Percentiles rank a stretch among this genome's conserved stretches.
Evolutionary conservation across 2,329 filamentous ascomycete genomes (phyloP).

Genomic region (Myriosclerotinia curreyana): DNA sequence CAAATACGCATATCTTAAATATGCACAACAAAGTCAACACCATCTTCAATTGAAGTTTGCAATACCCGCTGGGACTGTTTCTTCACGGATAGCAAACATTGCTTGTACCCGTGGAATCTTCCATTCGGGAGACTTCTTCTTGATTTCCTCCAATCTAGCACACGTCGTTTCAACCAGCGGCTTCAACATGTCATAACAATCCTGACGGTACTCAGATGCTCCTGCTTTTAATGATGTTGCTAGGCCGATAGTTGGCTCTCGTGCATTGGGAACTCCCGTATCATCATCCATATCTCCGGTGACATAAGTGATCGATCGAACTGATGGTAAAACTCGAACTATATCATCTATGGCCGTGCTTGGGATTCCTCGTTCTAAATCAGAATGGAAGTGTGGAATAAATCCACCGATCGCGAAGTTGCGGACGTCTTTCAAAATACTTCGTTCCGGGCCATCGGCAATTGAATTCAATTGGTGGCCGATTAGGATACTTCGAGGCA

Average conservation of each 20-base stretch:
- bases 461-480: neutral
- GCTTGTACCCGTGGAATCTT: neutral
- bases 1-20: neutral
- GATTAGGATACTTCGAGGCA: neutral
- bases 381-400: too few species aligned
- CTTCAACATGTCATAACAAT: neutral
- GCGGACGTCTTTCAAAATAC: slow-evolving; percentile 5
- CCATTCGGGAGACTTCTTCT: neutral
- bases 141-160: neutral
- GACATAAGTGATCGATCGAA: slow-evolving; percentile 4
- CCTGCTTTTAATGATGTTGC: neutral
- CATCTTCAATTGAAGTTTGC: neutral
- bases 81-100: neutral
- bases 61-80: neutral
- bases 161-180: neutral
- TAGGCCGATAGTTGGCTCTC: too few species aligned
- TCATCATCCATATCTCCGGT: neutral
- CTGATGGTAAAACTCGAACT: neutral
- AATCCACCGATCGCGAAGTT: slow-evolving; percentile 1
- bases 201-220: neutral
- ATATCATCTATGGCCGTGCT: neutral
- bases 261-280: neutral
- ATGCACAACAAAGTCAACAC: neutral
- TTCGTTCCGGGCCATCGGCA: neutral
- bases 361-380: too few species aligned